Base-by-base conservation (phyloP, 139 green algal genomes). In the Chlorella sp. region DNA sequence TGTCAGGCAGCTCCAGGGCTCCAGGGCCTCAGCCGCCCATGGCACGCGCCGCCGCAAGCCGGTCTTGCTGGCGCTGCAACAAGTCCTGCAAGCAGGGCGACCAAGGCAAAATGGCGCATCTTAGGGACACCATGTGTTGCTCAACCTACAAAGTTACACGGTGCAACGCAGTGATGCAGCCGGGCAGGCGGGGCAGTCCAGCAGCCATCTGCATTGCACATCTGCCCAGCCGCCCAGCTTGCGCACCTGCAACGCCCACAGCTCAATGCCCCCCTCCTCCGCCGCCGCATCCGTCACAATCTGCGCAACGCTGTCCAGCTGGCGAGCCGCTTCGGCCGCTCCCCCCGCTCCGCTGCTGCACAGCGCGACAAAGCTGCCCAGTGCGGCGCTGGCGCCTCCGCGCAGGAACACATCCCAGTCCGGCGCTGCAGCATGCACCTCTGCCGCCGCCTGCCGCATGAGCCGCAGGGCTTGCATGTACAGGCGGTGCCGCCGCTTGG, bases 321-420 rank as follows among this genome's bases (percentile, higher is more conserved):
- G 40, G 36, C 4, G 28, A 9, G 60, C 60, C 72, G 36, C 43
- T 20, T 60, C 43, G 17, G 40, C 77, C 17, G 32, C 40, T 22
- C 34, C 24, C 16, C 58, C 34, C 3, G 36, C 20, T 40, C 58
- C 58, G 58, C 77, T 83, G 77, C 77, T 83, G 40, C 40, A 40
- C 34, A 83, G 77, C 60, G n/a, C 77, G 0, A 73, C 56, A 58
- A 83, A 83, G 77, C 58, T 60, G 77, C 60, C 77, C 28, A 83
- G 77, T 13, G 60, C 77, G 26, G 77, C 77, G 30, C 44, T 73
- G 28, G 60, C 77, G 77, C 77, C 60, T 41, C 77, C 77, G 3
- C 13, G 24, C 58, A 83, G 60, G 40, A 64, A 83, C 9, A 58
- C 36, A 1, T 83, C 77, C 77, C 77, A 83, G 11, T 58, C 40